Evolutionary conservation across 2,329 filamentous ascomycete species (phyloP), one percentile per base, ranked within the genome.

Genomic region (Ophiocordyceps unilateralis): DNA sequence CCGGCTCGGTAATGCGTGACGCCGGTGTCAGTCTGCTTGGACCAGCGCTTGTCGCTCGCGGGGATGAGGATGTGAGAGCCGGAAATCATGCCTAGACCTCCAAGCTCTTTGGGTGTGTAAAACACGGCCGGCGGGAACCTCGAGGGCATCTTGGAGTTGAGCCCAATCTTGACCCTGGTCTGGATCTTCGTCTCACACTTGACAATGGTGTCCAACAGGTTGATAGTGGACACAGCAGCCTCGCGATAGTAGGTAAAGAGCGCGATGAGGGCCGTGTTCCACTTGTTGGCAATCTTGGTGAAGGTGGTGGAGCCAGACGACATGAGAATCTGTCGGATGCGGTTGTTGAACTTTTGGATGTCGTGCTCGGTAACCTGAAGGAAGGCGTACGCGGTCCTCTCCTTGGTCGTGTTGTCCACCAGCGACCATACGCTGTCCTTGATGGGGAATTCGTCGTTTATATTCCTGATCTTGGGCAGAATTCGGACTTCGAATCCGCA

Each of bases 131-230:
- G 91, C 17, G 91, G 91, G 69, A 98, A 98, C 68, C 91, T 83
- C 37, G 87, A 95, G 43, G 91, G 91, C 91, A 98, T 98, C 68
- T 98, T 98, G 5, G 89, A 96, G 65, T 98, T 98, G 47, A 98
- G 64, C 2, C 91, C 91, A 53, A 98, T 98, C 73, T 98, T 98
- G 54, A 98, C 91, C 58, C 91, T 78, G 5, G 91, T 98, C 65
- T 98, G 91, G 43, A 98, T 98, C 70, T 98, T 98, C 14, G 93
- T 98, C 64, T 98, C 91, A 53, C 91, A 98, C 65, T 98, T 98
- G 59, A 98, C 91, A 52, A 98, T 98, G 0, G 89, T 95, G 58
- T 98, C 91, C 3, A 98, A 73, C 5, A 98, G 70, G 47, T 86
- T 83, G 47, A 96, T 85, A 0, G 93, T 98, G 1, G 89, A 94